Conservation (phyloP, 306 rosid genomes). For the Cucurbita moschata region DNA sequence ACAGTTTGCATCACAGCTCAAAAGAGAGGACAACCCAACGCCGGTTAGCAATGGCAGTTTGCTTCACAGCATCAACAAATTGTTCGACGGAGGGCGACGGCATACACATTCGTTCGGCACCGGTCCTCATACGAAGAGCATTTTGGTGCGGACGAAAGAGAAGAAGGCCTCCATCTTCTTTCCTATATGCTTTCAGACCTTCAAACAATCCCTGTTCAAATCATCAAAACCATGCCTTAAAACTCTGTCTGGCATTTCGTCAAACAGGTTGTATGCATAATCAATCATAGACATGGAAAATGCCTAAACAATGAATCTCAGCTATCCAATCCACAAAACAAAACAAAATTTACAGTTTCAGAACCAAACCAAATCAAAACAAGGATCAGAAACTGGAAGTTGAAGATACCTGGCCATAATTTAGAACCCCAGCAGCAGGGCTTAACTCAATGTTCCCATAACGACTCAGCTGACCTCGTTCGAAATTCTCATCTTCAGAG, state of each 20-base stretch:
- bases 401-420: constrained; percentile 64
- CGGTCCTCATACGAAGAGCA: constrained; percentile 54
- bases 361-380: not conserved
- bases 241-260: not conserved
- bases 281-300: not conserved
- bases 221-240: not conserved
- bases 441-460: constrained; percentile 58
- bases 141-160: constrained; percentile 75
- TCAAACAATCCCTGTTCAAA: constrained; percentile 55
- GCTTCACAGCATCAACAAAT: constrained; percentile 64
- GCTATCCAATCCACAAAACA: not conserved
- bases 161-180: constrained; percentile 45
- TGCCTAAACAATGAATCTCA: not conserved
- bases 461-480: constrained; percentile 35
- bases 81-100: constrained; percentile 47
- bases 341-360: not conserved
- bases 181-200: constrained; percentile 81
- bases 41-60: constrained; percentile 53
- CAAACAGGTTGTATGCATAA: not conserved
- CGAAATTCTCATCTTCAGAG: constrained; percentile 24
- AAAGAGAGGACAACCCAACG: constrained; percentile 48
- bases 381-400: not conserved
- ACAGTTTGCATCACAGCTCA: not conserved
- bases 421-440: constrained; percentile 78
- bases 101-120: constrained; percentile 92